Evolutionary conservation across 805 yeast species (phyloP).

Genomic region (Pichia ethanolica): DNA sequence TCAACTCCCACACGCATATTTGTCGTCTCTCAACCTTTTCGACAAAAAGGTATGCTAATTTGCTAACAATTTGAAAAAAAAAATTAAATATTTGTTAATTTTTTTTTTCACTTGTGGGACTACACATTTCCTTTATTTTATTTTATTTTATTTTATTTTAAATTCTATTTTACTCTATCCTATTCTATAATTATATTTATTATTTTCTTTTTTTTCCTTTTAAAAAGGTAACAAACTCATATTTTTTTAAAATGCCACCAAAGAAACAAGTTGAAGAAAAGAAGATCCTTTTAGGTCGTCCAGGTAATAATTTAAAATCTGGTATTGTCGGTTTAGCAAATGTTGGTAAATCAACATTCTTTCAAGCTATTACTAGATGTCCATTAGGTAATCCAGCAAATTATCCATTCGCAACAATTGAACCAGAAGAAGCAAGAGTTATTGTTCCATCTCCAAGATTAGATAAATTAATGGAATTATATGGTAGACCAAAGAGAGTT

Average conservation of each 20-base stretch:
- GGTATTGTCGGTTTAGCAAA: constrained; percentile 96
- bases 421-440: constrained; percentile 96
- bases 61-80: too few relatives aligned
- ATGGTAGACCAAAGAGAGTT: constrained; percentile 76
- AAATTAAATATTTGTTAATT: too few relatives aligned
- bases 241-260: constrained; percentile 27
- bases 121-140: too few relatives aligned
- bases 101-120: too few relatives aligned
- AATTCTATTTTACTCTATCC: too few relatives aligned
- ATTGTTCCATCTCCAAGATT: constrained; percentile 87
- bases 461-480: constrained; percentile 65
- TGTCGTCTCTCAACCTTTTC: too few relatives aligned
- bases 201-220: too few relatives aligned
- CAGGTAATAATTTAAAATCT: constrained; percentile 38
- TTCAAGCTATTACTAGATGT: constrained; percentile 92
- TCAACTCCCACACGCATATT: too few relatives aligned
- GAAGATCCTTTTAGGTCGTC: constrained; percentile 32
- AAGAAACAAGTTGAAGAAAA: constrained; percentile 33
- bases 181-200: too few relatives aligned
- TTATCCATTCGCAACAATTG: constrained; percentile 96
- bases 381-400: constrained; percentile 95
- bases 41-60: too few relatives aligned
- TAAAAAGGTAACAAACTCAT: too few relatives aligned
- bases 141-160: too few relatives aligned
- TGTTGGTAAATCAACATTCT: constrained; percentile 94